Evolutionary conservation across 805 yeast species (phyloP), one percentile per base, ranked within the genome.

Genomic region (Lachancea sp.): DNA sequence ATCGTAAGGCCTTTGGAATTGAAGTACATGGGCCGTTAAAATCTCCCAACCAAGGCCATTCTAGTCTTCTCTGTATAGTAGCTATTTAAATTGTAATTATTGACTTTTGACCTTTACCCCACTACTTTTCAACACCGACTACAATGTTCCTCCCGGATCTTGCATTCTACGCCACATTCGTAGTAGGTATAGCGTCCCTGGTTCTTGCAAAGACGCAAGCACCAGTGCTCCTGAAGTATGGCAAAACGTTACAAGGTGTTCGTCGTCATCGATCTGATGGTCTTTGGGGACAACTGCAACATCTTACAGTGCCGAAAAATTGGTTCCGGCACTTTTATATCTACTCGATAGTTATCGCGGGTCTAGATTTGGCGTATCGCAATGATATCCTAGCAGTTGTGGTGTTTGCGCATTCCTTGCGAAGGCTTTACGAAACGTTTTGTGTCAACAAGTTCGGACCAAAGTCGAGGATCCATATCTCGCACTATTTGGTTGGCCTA

Each of bases 401-500:
- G 2, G 36, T 65, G 13, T 33, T 66, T n/a, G 42, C 73, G 2
- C 92, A 83, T 51, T 73, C 80, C 1, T 13, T 62, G 2, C 62
- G 88, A 51, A 63, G 92, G 45, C 45, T 68, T 2, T 63, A 65
- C 34, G 92, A 83, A 55, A 74, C 83, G 31, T 42, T 64, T 2
- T 64, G 49, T 37, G 66, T 83, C 16, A 66, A 73, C 28, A 72
- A 67, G 26, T 77, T 71, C 54, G 65, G 72, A 3, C 32, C 56
- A 2, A 51, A 52, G 1, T 69, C 87, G 2, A 69, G 69, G 43
- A 83, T 83, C 67, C 80, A 82, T 52, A 50, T 81, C 26, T 65
- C 76, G 1, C 92, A 83, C 59, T 83, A 82, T 50, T 36, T 77
- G 1, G 80, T 74, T 3, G 94, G 92, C 0, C 24, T 80, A 3